phyloP scores from a whole-genome alignment of 495 filamentous ascomycete species.

The Penicillium canariense region DNA sequence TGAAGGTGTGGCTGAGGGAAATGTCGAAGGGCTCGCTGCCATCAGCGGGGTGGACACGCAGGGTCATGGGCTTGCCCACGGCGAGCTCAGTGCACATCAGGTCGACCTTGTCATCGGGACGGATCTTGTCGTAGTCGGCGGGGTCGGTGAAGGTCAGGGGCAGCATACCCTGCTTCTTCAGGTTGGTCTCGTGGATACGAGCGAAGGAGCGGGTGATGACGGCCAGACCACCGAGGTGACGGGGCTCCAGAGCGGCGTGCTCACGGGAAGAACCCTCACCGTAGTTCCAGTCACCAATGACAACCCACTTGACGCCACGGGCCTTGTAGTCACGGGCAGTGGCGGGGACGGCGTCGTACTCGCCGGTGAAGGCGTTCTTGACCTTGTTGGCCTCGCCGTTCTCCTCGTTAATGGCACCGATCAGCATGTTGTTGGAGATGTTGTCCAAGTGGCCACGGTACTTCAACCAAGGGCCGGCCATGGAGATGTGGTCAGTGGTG shows the following conservation, averaged over 20 bases:
- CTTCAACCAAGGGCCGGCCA: constrained; percentile 97
- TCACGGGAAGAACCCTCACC: constrained; percentile 96
- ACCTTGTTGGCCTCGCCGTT: constrained; percentile 99
- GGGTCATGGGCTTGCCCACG: constrained; percentile 91
- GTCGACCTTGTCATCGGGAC: constrained; percentile 88
- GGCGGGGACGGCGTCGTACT: constrained; percentile 84
- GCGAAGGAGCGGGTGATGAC: constrained; percentile 96
- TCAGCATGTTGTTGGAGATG: constrained; percentile 99
- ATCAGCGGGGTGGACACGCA: constrained; percentile 85
- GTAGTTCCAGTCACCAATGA: constrained; percentile 99
- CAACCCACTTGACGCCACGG: constrained; percentile 93
- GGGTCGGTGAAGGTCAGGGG: constrained; percentile 92
- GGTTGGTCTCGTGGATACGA: constrained; percentile 99
- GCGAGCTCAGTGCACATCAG: constrained; percentile 85
- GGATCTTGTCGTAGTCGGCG: constrained; percentile 96
- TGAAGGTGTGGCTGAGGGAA: constrained; percentile 92
- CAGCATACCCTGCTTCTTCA: constrained; percentile 99
- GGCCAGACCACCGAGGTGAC: constrained; percentile 93
- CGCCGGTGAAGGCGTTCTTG: constrained; percentile 82
- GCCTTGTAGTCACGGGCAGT: constrained; percentile 98
- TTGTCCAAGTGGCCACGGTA: constrained; percentile 99
- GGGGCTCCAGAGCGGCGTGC: constrained; percentile 95
- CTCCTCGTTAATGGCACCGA: constrained; percentile 91
- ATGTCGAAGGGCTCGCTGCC: constrained; percentile 72
- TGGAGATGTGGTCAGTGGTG: constrained; percentile 99